Base-by-base conservation (phyloP, 768 basidiomycete species). In the Leccinum truebloodii region DNA sequence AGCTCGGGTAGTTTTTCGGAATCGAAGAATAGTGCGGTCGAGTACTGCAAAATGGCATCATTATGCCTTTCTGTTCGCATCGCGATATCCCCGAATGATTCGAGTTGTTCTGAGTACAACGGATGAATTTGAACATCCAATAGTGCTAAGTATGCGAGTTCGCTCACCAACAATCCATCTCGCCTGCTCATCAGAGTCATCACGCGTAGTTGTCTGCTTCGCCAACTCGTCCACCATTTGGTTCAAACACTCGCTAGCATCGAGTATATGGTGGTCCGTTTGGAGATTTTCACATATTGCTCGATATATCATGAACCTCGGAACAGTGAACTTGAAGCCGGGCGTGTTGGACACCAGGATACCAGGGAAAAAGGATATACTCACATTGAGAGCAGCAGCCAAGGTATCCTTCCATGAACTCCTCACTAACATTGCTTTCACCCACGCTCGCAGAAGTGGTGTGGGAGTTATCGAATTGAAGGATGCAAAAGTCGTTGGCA, bases 41-140 rank as follows among this genome's bases (percentile, higher is more conserved):
- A 62, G 54, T 59, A 62, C n/a, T 28, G 32, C 3, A 3, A 3
- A 16, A 55, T 30, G 4, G 61, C 61, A 18, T 52, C 41, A 5
- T 52, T 35, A 12, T 55, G 4, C 13, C 16, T 12, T 9, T 16
- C 8, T 2, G 0, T 6, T 5, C 26, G 9, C 39, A 30, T 18
- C 8, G 54, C 53, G 2, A n/a, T 7, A 32, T 44, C 59, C 3
- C 54, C 54, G 30, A 32, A 32, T 32, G 3, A 32, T 32, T 32
- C 53, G 13, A 28, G 20, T 28, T 54, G 24, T 1, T 13, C 13
- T 22, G 34, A 6, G n/a, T 35, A 58, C 4, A 16, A 14, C 6
- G 49, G 3, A 12, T 58, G 14, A 37, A 14, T 32, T 32, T 32
- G 30, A 32, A 32, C 9, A 6, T 7, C 3, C 14, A 37, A 37